Percentiles rank a stretch among this genome's conserved stretches.
Conservation (phyloP, 176 grass and related monocot species). For the Triticum monococcum region DNA sequence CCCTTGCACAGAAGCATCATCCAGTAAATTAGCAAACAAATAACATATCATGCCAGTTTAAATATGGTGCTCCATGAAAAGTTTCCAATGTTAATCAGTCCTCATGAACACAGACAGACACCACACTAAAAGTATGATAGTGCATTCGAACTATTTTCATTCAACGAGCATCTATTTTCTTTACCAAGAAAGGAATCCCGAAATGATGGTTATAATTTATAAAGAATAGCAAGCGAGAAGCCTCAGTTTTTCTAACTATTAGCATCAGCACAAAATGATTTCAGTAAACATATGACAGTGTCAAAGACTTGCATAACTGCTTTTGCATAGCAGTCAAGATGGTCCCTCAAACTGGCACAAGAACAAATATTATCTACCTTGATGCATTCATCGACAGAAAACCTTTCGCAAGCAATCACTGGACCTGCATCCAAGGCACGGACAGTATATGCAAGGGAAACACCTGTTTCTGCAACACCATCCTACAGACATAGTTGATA, state of each 20-base stretch:
- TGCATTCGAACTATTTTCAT: slow-evolving; percentile 1
- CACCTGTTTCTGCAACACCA: slow-evolving; percentile 94
- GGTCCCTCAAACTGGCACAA: slow-evolving; percentile 17
- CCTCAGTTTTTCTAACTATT: background rate
- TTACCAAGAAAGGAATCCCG: background rate
- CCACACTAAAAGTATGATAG: background rate
- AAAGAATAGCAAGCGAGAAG: background rate
- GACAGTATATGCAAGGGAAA: slow-evolving; percentile 93
- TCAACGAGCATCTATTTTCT: background rate
- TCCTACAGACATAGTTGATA: slow-evolving; percentile 57
- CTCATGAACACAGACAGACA: background rate
- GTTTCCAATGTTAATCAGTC: background rate
- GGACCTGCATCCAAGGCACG: slow-evolving; percentile 85
- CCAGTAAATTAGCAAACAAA: background rate
- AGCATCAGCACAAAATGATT: background rate
- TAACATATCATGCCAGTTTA: background rate
- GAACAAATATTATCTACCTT: slow-evolving; percentile 51
- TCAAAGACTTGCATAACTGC: background rate
- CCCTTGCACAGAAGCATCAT: background rate
- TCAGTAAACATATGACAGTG: background rate
- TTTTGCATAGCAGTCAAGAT: slow-evolving; percentile 18
- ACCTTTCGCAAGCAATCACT: slow-evolving; percentile 69
- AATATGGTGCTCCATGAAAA: background rate
- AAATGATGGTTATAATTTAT: slow-evolving; percentile 11
- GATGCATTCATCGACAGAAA: slow-evolving; percentile 71